Evolutionary conservation across 2,329 filamentous ascomycete species (phyloP).

Genomic region (Bretziella fagacearum): DNA sequence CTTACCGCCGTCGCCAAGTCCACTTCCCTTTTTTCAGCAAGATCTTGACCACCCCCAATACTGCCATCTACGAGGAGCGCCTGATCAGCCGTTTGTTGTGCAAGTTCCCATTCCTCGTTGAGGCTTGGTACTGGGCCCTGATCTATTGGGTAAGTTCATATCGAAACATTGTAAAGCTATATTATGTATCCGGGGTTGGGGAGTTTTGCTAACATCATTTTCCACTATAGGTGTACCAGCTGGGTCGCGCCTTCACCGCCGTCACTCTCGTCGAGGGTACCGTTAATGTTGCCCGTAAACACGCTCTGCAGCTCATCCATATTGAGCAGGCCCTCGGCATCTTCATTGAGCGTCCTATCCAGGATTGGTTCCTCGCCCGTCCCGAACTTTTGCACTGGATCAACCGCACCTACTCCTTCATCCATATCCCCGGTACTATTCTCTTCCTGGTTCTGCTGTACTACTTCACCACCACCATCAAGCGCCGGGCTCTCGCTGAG

Average conservation of each 20-base stretch:
- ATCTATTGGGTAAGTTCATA: constrained; percentile 53
- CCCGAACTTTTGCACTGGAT: constrained; percentile 47
- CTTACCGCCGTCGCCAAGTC: constrained; percentile 15
- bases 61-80: constrained; percentile 39
- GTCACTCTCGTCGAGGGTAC: constrained; percentile 51
- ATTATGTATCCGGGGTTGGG: background rate
- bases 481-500: constrained; percentile 23
- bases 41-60: constrained; percentile 43
- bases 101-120: constrained; percentile 54
- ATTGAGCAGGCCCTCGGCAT: constrained; percentile 47
- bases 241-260: constrained; percentile 55
- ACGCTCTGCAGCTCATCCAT: constrained; percentile 50
- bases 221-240: constrained; percentile 46
- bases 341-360: constrained; percentile 47
- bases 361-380: constrained; percentile 34
- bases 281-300: constrained; percentile 48
- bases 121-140: constrained; percentile 62
- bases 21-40: constrained; percentile 19
- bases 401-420: constrained; percentile 59
- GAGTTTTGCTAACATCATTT: constrained; percentile 7
- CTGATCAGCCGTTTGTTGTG: constrained; percentile 46
- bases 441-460: constrained; percentile 48
- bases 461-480: constrained; percentile 50
- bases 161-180: background rate
- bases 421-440: constrained; percentile 62